phyloP scores from a whole-genome alignment of 208 protist species.

The Trypanosoma mega region DNA sequence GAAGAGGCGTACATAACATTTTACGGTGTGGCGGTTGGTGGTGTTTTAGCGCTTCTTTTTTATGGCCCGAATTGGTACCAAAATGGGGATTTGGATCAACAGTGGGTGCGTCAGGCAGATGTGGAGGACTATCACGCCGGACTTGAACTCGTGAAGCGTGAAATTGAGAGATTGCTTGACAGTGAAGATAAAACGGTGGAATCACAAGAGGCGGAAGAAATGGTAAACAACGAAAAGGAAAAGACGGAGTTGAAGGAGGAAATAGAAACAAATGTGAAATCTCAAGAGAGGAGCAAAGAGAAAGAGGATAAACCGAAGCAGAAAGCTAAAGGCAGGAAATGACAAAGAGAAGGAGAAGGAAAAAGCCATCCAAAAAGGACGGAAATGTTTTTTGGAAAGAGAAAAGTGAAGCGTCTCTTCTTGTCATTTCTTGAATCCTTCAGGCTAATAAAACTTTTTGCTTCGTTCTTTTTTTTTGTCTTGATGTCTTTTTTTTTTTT shows the following conservation, averaged over 20 bases:
- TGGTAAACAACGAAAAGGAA: neutral
- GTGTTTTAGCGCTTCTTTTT: constrained; percentile 40
- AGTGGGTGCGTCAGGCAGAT: constrained; percentile 49
- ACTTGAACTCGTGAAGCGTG: constrained; percentile 14
- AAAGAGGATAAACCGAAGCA: neutral
- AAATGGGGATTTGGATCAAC: constrained; percentile 44
- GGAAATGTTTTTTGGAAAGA: no score
- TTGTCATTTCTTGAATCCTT: neutral
- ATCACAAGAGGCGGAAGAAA: neutral
- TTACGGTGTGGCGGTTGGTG: constrained; percentile 30
- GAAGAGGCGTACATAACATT: constrained; percentile 57
- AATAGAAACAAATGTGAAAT: neutral
- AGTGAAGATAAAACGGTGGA: no score
- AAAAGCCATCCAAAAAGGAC: neutral
- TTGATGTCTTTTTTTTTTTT: constrained; percentile 15
- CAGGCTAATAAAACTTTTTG: no score
- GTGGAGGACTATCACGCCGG: constrained; percentile 64
- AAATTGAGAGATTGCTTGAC: constrained; percentile 2
- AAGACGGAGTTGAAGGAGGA: neutral
- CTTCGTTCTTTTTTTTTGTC: neutral
- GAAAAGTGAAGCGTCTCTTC: neutral
- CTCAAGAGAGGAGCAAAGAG: neutral
- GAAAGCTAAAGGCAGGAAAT: neutral
- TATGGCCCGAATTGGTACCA: constrained; percentile 84
- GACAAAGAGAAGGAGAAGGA: neutral